Base-by-base conservation (phyloP, 306 rosid species). In the Macrotyloma uniflorum region DNA sequence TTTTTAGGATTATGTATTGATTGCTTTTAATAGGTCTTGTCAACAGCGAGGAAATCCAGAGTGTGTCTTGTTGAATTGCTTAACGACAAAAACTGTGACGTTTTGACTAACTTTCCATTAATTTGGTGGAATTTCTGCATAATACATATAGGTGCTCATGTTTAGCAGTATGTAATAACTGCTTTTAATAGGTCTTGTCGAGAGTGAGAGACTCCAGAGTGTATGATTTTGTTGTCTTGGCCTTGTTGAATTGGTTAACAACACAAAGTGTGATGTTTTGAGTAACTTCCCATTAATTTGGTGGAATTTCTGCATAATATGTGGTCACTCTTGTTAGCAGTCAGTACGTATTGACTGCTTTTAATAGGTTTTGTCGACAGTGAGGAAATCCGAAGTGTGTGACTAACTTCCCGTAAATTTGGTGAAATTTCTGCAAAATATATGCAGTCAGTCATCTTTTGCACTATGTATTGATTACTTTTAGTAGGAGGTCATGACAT, bases 41-140 rank as follows among this genome's bases (percentile, higher is more conserved):
- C 23, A 26, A 40, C 28, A 26, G 22, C 18, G 40, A 59, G 72
- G 23, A 43, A 58, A 13, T 24, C 35, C 23, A 3, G 43, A 80
- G 11, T 65, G 5, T 11, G 33, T 32, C 11, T 38, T 38, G 3
- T 38, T 8, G 1, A 38, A 38, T 50, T 71, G 57, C 51, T 53
- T 19, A 42, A 53, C 33, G 11, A 26, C 42, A 38, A 19, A 15
- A 23, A 32, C 30, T 18, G 50, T 50, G 35, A 58, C 24, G 16
- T 72, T 63, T 77, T 49, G 71, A 74, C 33, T 47, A 74, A 65
- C 67, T 65, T 45, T 79, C 24, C 19, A 15, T 65, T 45, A 61
- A 78, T n/a, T 46, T 72, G 68, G 65, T 53, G 43, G 33, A 63
- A 71, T 53, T 62, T 69, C 16, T 10, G 58, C 24, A 16, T 20